These are phyloP conservation scores for Tulasnella calospora DNA, from an alignment of 768 basidiomycete genomes.

Conservation along the genomic window DNA sequence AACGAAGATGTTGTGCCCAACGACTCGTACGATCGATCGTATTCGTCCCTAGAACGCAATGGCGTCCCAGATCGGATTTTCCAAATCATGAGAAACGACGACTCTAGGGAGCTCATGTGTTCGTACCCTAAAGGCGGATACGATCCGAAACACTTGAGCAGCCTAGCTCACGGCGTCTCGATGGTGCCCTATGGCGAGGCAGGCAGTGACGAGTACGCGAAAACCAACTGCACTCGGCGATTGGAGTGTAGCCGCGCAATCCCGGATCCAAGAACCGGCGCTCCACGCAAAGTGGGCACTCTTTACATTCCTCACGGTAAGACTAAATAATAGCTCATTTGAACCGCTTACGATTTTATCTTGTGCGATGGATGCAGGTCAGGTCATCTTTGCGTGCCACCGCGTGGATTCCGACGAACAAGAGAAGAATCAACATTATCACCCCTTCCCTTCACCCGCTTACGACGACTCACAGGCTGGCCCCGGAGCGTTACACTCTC, in stretches of 20 bases:
- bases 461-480: not conserved
- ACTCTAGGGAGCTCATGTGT: constrained; percentile 10
- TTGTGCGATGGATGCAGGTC: constrained; percentile 31
- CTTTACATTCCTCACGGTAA: constrained; percentile 87
- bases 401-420: constrained; percentile 22
- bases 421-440: not conserved
- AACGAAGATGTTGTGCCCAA: not conserved
- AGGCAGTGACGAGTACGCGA: constrained; percentile 50
- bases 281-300: constrained; percentile 68
- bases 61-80: constrained; percentile 17
- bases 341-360: not conserved
- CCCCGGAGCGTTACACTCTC: not conserved
- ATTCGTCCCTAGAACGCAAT: constrained; percentile 1
- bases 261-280: constrained; percentile 39
- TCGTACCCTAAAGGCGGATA: constrained; percentile 9
- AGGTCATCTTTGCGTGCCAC: constrained; percentile 44
- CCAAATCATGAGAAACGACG: constrained; percentile 22
- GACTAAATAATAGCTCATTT: constrained; percentile 31
- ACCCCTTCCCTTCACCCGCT: constrained; percentile 10
- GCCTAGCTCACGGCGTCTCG: not conserved
- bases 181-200: constrained; percentile 29
- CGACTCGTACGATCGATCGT: not conserved
- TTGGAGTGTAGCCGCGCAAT: constrained; percentile 69
- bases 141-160: constrained; percentile 5
- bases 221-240: constrained; percentile 80